Conservation (phyloP, 805 yeast genomes). For the Candida pseudoglaebosa region DNA sequence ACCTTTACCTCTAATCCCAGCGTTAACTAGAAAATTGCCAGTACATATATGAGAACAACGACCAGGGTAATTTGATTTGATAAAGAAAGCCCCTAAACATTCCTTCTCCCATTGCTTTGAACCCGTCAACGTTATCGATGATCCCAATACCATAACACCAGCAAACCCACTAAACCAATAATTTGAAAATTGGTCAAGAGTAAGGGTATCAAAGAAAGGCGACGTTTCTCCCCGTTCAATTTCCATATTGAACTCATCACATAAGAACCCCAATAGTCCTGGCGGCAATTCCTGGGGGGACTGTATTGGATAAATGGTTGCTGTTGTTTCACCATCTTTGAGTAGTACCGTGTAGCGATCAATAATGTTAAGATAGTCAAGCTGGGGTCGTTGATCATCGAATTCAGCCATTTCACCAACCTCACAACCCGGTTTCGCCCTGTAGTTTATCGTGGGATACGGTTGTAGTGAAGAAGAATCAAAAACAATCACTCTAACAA, state of each 20-base stretch:
- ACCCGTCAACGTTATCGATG: slow-evolving; percentile 43
- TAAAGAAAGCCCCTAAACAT: slow-evolving; percentile 82
- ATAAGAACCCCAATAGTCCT: slow-evolving; percentile 71
- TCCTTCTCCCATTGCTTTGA: slow-evolving; percentile 85
- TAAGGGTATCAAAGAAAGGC: slow-evolving; percentile 79
- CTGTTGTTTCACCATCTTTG: slow-evolving; percentile 87
- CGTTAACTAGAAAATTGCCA: slow-evolving; percentile 83
- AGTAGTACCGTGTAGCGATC: slow-evolving; percentile 73
- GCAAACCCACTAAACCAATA: slow-evolving; percentile 89
- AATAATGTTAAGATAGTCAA: slow-evolving; percentile 36
- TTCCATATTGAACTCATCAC: slow-evolving; percentile 93
- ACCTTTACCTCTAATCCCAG: slow-evolving; percentile 89
- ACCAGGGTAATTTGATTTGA: slow-evolving; percentile 90
- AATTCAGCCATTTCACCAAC: too few relatives aligned
- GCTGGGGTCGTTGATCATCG: slow-evolving; percentile 46
- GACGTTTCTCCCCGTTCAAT: slow-evolving; percentile 83
- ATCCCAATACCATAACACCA: slow-evolving; percentile 79
- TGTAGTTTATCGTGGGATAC: too few relatives aligned
- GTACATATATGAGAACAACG: slow-evolving; percentile 91
- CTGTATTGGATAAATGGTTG: slow-evolving; percentile 85
- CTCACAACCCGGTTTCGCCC: too few relatives aligned
- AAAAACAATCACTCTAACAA: too few relatives aligned
- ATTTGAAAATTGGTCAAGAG: slow-evolving; percentile 69
- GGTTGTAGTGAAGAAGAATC: too few relatives aligned
- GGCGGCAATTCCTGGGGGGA: slow-evolving; percentile 67